Base-by-base conservation (phyloP, 441 rosid species). In the Metrosideros polymorpha region DNA sequence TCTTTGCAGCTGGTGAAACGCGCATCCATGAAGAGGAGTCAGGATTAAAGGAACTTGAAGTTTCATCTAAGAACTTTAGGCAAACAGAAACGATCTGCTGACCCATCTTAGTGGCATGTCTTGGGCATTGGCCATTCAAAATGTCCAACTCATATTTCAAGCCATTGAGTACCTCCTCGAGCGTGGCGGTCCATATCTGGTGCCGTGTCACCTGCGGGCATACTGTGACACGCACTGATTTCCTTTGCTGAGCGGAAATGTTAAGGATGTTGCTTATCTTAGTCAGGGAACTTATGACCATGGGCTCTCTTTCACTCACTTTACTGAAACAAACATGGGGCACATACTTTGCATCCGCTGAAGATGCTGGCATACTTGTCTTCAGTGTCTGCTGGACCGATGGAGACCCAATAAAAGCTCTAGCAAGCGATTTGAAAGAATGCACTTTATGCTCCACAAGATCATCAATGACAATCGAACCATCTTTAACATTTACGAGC, bases 21-120 rank as follows among this genome's bases (percentile, higher is more conserved):
- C 90, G 91, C 96, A 94, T 94, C 98, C 97, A 97, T 2, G 98
- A 93, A 88, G 94, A 85, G 50, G 93, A 90, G 35, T 93, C 95
- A 0, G 87, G 85, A 83, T 89, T 93, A n/a, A 53, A 82, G 12
- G 94, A 91, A 87, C 89, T 85, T 30, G 89, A 87, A 50, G 91
- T 85, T 51, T 94, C 93, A 35, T 92, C 90, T 84, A 97, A 89
- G 91, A 94, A 93, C 89, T 91, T 91, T 55, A 95, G 90, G 88
- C 97, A 96, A 88, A 92, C 90, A 84, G 90, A 89, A 71, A 94
- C 90, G 77, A 97, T 94, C 91, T 97, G 98, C 87, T 85, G 91
- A 9, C 91, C 95, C 92, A 94, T 91, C 88, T 89, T 89, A 39
- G 79, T 71, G 47, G 79, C 79, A 10, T 71, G 79, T 85, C 88